Evolutionary conservation across 2,329 filamentous ascomycete species (phyloP), one percentile per base, ranked within the genome.

Genomic region (Trichoderma sp.): DNA sequence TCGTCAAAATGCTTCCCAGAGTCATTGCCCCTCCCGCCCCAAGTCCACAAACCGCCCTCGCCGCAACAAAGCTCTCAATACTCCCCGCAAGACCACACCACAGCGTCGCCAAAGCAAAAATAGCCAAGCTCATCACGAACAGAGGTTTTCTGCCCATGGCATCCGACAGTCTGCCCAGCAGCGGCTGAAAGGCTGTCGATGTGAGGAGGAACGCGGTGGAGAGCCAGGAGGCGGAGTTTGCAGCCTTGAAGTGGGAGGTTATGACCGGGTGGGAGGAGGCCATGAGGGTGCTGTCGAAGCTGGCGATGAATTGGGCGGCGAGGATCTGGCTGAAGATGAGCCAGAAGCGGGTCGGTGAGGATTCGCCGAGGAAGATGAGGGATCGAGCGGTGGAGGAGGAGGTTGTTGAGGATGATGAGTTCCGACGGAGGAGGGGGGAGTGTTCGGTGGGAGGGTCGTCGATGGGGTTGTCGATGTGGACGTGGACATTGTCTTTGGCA

Each of bases 211-310:
- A 95, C 0, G 92, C 89, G 0, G 93, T 95, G 2, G 92, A 94
- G 5, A 95, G 85, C 93, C 93, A 96, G 2, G 92, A 94, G 3
- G 93, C 93, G 61, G 89, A 89, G 79, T 95, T 94, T 36, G 92
- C 92, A 63, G 91, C 88, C 73, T 90, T 84, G 80, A 95, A 95
- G 79, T 95, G 90, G 0, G 92, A 94, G 0, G 92, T 94, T 73
- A 95, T 94, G 71, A 93, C 91, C 0, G 93, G 92, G 79, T 96
- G 93, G 56, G 88, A 91, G 3, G 92, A 93, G 5, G 92, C 92
- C 92, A 95, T 94, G 75, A 95, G 87, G 4, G 92, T 95, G 12
- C 88, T 87, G 82, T 95, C 93, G 77, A 95, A 95, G 78, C 85
- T 89, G 39, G 84, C 82, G 18, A 90, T 83, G 73, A 91, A 87